phyloP scores from a whole-genome alignment of 768 basidiomycete genomes.

The Lepiota venenata region DNA sequence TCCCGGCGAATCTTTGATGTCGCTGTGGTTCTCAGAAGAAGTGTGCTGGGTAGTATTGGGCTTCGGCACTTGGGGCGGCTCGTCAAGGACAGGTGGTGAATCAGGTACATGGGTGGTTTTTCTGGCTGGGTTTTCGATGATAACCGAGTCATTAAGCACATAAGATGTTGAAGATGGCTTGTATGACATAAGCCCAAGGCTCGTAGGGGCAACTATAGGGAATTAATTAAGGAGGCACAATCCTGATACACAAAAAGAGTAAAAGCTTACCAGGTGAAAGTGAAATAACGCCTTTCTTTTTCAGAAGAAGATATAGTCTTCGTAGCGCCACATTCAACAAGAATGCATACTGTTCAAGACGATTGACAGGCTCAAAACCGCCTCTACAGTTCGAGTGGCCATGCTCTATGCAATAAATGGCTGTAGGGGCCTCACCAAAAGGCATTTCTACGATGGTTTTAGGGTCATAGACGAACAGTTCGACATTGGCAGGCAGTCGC shows the following conservation, averaged over 20 bases:
- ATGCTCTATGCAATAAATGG: constrained; percentile 79
- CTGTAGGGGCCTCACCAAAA: constrained; percentile 70
- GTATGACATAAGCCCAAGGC: constrained; percentile 93
- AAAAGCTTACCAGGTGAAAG: constrained; percentile 59
- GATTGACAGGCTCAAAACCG: constrained; percentile 92
- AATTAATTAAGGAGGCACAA: constrained; percentile 2
- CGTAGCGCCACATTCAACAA: constrained; percentile 92
- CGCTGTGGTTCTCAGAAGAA: background rate
- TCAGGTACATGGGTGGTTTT: constrained; percentile 57
- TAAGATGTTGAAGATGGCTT: constrained; percentile 93
- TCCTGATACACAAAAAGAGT: constrained; percentile 6
- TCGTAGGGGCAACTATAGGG: too few relatives aligned
- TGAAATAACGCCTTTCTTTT: constrained; percentile 86
- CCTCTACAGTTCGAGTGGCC: constrained; percentile 58
- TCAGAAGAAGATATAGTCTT: constrained; percentile 81
- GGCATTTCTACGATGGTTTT: constrained; percentile 63
- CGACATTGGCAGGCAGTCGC: constrained; percentile 79
- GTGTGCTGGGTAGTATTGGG: background rate
- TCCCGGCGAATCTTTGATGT: background rate
- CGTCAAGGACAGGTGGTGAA: constrained; percentile 46
- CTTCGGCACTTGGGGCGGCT: background rate
- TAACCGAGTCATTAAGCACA: constrained; percentile 88
- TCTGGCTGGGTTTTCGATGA: constrained; percentile 93
- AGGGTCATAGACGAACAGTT: constrained; percentile 73
- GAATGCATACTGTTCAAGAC: constrained; percentile 97